Conservation (phyloP, 257 asterid genomes). For the Gentiana macrophylla region DNA sequence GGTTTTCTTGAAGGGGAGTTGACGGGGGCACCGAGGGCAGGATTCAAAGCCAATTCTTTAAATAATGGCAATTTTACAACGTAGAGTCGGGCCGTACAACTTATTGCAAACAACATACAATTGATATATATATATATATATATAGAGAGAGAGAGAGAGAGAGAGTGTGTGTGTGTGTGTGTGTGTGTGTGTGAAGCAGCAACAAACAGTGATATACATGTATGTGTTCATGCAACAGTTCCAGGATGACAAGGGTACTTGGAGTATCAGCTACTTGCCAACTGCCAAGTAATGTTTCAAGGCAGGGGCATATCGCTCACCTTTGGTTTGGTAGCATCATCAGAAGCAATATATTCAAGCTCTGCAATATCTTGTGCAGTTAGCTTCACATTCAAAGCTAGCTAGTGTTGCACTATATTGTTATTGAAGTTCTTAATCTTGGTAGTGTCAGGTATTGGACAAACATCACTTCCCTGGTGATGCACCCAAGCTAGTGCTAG, state of each 20-base stretch:
- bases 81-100: too few relatives aligned
- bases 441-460: slow-evolving; percentile 46
- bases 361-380: slow-evolving; percentile 22
- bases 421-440: slow-evolving; percentile 26
- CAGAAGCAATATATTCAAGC: slow-evolving; percentile 28
- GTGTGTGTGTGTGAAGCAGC: too few relatives aligned
- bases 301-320: slow-evolving; percentile 12
- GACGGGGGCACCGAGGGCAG: too few relatives aligned
- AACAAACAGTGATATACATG: background rate
- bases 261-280: slow-evolving; percentile 22
- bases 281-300: background rate
- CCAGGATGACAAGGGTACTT: slow-evolving; percentile 22
- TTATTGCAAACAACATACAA: too few relatives aligned
- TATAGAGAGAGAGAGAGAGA: too few relatives aligned
- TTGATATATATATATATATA: too few relatives aligned
- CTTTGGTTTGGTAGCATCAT: slow-evolving; percentile 16
- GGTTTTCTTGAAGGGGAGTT: too few relatives aligned
- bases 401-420: slow-evolving; percentile 8
- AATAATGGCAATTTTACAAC: too few relatives aligned
- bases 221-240: background rate
- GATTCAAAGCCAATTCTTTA: too few relatives aligned
- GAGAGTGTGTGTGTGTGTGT: too few relatives aligned
- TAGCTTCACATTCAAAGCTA: slow-evolving; percentile 22
- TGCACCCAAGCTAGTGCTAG: slow-evolving; percentile 56
- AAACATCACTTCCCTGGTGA: slow-evolving; percentile 41